Conservation (phyloP, 345 rosid genomes). For the Camelina sativa region DNA sequence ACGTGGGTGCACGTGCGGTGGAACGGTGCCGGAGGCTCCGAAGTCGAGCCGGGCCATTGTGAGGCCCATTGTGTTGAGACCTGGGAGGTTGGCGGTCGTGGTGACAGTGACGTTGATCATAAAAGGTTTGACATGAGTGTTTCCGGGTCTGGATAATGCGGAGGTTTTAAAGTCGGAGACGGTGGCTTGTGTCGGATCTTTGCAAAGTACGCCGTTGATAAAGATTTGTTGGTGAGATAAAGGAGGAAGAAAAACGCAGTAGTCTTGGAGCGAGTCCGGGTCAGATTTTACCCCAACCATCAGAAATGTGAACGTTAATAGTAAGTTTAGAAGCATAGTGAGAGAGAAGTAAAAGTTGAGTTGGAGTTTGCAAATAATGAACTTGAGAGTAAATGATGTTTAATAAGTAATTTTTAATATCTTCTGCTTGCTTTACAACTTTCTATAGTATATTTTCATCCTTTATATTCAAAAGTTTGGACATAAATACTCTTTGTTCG, state of each 20-base stretch:
- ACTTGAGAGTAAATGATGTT: slow-evolving; percentile 1
- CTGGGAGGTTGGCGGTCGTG: slow-evolving; percentile 56
- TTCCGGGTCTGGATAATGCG: slow-evolving; percentile 57
- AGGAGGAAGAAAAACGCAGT: slow-evolving; percentile 61
- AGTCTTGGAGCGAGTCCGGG: slow-evolving; percentile 79
- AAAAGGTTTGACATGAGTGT: slow-evolving; percentile 48
- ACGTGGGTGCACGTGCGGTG: slow-evolving; percentile 72
- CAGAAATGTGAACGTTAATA: slow-evolving; percentile 43
- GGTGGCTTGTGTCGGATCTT: slow-evolving; percentile 51
- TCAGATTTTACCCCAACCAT: slow-evolving; percentile 53
- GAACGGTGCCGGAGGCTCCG: slow-evolving; percentile 49
- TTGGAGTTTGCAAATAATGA: not conserved
- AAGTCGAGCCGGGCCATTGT: slow-evolving; percentile 65
- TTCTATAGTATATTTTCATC: not conserved
- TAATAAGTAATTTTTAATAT: not conserved
- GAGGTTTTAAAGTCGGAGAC: slow-evolving; percentile 63
- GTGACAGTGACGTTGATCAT: slow-evolving; percentile 68
- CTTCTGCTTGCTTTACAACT: not conserved
- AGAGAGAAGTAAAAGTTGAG: not conserved
- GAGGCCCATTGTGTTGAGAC: slow-evolving; percentile 81
- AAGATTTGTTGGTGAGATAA: slow-evolving; percentile 30
- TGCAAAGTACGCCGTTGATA: slow-evolving; percentile 63
- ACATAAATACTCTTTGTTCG: not conserved
- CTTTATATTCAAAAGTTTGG: not conserved
- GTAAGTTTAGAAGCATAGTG: slow-evolving; percentile 2